Conservation (phyloP, 306 rosid species). For the Medicago lupulina region DNA sequence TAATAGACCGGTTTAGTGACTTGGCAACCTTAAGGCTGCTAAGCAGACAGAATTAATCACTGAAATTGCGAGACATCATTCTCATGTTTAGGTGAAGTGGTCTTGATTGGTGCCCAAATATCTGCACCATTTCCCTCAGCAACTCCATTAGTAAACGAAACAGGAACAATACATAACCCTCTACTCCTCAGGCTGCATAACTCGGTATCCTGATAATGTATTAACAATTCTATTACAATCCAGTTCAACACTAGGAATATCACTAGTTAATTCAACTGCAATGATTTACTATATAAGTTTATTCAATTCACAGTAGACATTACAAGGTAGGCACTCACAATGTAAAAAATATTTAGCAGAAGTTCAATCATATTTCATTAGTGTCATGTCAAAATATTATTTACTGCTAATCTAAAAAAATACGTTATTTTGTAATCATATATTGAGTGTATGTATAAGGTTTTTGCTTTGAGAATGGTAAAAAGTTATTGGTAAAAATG, state of each 20-base stretch:
- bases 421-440: not conserved
- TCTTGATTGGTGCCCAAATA: constrained; percentile 96
- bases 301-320: not conserved
- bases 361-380: not conserved
- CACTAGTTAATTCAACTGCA: not conserved
- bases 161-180: constrained; percentile 90
- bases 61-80: constrained; percentile 53
- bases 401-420: not conserved
- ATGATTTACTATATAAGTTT: not conserved
- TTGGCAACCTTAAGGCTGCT: constrained; percentile 40
- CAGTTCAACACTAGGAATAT: constrained; percentile 7
- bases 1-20: constrained; percentile 42
- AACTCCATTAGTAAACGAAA: constrained; percentile 75
- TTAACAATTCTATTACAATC: constrained; percentile 18
- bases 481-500: not conserved
- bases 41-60: constrained; percentile 46
- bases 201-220: constrained; percentile 60
- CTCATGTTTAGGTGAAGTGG: constrained; percentile 63
- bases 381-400: not conserved
- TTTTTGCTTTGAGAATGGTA: not conserved
- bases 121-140: constrained; percentile 96
- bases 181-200: constrained; percentile 78
- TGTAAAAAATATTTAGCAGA: not conserved
- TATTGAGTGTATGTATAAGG: not conserved
- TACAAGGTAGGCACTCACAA: not conserved